Base-by-base conservation (phyloP, 805 yeast genomes). In the Myxozyma vanderwaltii region DNA sequence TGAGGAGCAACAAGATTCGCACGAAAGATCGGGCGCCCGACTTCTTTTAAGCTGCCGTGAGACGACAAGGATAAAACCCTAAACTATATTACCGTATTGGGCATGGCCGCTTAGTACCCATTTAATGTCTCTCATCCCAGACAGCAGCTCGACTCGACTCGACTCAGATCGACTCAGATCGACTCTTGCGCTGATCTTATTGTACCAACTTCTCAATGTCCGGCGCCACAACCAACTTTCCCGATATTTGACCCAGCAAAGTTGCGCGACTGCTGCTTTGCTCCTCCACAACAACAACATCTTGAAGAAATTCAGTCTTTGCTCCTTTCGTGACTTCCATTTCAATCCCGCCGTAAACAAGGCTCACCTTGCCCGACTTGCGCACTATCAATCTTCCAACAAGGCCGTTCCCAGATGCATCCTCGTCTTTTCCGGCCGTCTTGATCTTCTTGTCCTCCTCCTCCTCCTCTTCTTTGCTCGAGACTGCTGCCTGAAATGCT, bases 371-470 rank as follows among this genome's bases (percentile, higher is more conserved):
- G 2, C 98, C 98, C 1, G 96, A 89, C 68, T 85, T 82, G 71
- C 91, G 97, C 47, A 86, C 77, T 56, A 92, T 82, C 35, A 92
- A 69, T 8, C 81, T 78, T 4, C 97, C 97, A 39, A 90, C 78
- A 55, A 77, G 77, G 1, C 97, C 97, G 40, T 75, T 19, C 26
- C 15, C 39, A 3, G 46, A 15, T 5, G 47, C 26, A 8, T 38
- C 2, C 39, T 63, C 64, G 47, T 46, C 41, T 43, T 50, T 38
- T 12, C 15, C 40, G 40, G 39, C 44, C 33, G 35, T 26, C 33
- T 8, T 13, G 23, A 29, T 21, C 8, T n/a, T n/a, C n/a, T n/a
- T n/a, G n/a, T n/a, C n/a, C n/a, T n/a, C n/a, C n/a, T n/a, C n/a
- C n/a, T n/a, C n/a, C n/a, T n/a, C n/a, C n/a, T n/a, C n/a, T n/a